Evolutionary conservation across 495 filamentous ascomycete species (phyloP), one percentile per base, ranked within the genome.

Genomic region (Talaromyces nanjingensis): DNA sequence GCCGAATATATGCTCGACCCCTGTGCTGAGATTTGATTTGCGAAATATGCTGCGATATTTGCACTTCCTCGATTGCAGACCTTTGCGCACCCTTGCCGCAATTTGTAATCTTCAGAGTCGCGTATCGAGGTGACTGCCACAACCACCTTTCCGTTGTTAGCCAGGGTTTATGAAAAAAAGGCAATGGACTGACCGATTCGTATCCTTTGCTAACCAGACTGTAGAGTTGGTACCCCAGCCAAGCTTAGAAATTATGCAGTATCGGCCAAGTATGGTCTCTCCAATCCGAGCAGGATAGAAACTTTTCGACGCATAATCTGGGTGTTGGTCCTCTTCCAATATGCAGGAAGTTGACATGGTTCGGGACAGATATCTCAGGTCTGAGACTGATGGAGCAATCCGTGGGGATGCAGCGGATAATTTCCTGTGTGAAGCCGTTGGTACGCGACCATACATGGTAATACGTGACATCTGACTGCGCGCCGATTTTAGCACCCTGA

Each of bases 201-300:
- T 65, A 62, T 74, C 71, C 62, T 66, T 68, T 29, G 75, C 71
- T 27, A 77, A 63, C 67, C 71, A 77, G 62, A 71, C 75, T 29
- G 27, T 29, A 29, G 27, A 29, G 27, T 29, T 29, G 27, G 5
- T 6, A 29, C 27, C 27, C 27, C 2, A 29, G 27, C 27, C 27
- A 29, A 29, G 27, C 27, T 29, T 79, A 9, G 68, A 66, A 22
- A 72, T 22, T 53, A 76, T 67, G 47, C 69, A 65, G 55, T 75
- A 79, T 68, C 69, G 63, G 24, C 69, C 56, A 53, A 66, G 61
- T 34, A 78, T 63, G 9, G 72, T 66, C 56, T 79, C 74, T 25
- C 71, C 74, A 33, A 73, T 29, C 42, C 69, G 66, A 56, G 65
- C 70, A 24, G 77, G 72, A 68, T 73, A 78, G 39, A 67, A 79